phyloP scores from a whole-genome alignment of 768 basidiomycete species.

The Nevesoporus exiguus region DNA sequence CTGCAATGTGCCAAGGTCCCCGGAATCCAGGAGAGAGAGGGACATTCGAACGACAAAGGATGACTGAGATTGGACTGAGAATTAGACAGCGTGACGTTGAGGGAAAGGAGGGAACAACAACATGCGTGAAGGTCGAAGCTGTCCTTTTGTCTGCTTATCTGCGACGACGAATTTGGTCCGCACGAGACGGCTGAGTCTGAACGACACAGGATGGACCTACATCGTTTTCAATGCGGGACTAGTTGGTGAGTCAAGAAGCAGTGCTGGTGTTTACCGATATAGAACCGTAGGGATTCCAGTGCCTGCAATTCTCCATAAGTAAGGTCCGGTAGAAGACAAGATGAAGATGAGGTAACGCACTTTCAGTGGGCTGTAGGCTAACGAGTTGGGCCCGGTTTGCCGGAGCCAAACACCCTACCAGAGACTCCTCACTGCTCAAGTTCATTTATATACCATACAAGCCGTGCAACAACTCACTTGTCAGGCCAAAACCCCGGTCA shows the following conservation, averaged over 20 bases:
- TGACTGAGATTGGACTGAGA: background rate
- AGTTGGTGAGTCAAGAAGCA: background rate
- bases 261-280: background rate
- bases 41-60: constrained; percentile 3
- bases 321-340: too few species aligned
- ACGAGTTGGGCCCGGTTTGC: too few species aligned
- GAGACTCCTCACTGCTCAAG: too few species aligned
- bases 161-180: background rate
- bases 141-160: background rate
- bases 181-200: constrained; percentile 3
- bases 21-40: background rate
- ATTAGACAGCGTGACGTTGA: background rate
- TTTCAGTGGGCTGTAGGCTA: too few species aligned
- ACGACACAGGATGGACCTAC: constrained; percentile 13
- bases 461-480: too few species aligned
- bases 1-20: constrained; percentile 2
- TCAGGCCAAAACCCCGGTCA: too few species aligned
- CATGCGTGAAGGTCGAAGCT: background rate
- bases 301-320: background rate
- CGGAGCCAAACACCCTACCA: too few species aligned
- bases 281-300: too few species aligned
- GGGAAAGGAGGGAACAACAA: background rate
- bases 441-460: too few species aligned
- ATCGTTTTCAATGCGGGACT: background rate
- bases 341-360: too few species aligned